Evolutionary conservation across 768 basidiomycete species (phyloP), one percentile per base, ranked within the genome.

Genomic region (Boletus coccyginus): DNA sequence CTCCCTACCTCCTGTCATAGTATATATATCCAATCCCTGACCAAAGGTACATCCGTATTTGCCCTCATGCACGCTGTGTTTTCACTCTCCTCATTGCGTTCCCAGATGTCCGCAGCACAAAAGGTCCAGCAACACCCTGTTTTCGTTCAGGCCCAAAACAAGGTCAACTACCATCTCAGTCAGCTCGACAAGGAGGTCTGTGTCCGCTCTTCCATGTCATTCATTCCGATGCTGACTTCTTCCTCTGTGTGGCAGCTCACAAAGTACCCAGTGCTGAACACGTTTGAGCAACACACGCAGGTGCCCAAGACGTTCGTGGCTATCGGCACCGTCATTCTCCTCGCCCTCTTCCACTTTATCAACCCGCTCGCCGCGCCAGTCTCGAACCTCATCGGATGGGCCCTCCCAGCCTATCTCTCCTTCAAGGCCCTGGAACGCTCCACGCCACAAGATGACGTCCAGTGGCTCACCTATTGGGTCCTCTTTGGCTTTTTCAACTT

Each of bases 401-500:
- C 77, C 33, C 81, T 98, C 66, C 97, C 97, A 31, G 94, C 94
- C 7, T 98, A 93, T 73, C 84, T 97, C 72, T 97, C 94, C 50
- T 85, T 98, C 79, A 90, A 89, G 75, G 95, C 97, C 31, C 84
- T 99, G 69, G 96, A 98, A 74, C 74, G 81, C 6, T 91, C 92
- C n/a, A 79, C 82, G 3, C 78, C 86, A 56, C 81, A 87, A 62
- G 93, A 96, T 63, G 91, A 96, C 74, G 79, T 89, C 66, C 94
- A 97, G 75, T 98, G 94, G 94, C 81, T 98, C 68, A 96, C 95
- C 3, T 98, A 98, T 80, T 98, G 96, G 96, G 81, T 92, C 68
- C 82, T 96, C 52, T 95, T 97, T 64, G 94, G 93, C 52, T 89
- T 87, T 74, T 87, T 97, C 83, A 96, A 89, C 78, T 92, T 97